Evolutionary conservation across 345 rosid genomes (phyloP), one percentile per base, ranked within the genome.

Genomic region (Citrus hindsii): DNA sequence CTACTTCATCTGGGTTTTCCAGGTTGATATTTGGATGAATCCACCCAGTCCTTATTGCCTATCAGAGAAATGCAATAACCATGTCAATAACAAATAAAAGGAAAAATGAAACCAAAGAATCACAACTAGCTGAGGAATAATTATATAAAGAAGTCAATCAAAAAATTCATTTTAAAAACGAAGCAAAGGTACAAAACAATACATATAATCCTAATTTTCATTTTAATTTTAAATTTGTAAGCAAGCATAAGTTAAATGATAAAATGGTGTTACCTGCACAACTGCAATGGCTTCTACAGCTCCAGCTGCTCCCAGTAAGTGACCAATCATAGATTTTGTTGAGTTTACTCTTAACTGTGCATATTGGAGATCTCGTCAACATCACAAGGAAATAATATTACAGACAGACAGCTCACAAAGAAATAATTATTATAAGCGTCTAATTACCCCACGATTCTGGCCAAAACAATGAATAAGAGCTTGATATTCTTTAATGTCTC

Each of bases 41-140:
- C 97, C 98, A 95, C 56, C 99, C 98, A 13, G 96, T 93, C 70
- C 84, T 82, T 90, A 95, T 95, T 76, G 99, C 99, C 98, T 95
- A 79, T 48, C 67, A 66, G 69, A 51, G 62, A 68, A 71, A 76
- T 25, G 72, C 60, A 71, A 79, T 62, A 81, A 46, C 33, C 51
- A 66, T 22, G 61, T 68, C 32, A 69, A 42, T 30, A 35, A 59
- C 19, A 40, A 71, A 32, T 13, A 28, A 56, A 63, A 7, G 32
- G 53, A 66, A 19, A 6, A 55, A 67, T 46, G 10, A 60, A 68
- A 53, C 18, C 9, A 46, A 9, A 62, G 21, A 67, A 18, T 14
- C 35, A 22, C 48, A 16, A 56, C 19, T 19, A 38, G 42, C 12
- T 38, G 42, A 74, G 10, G 1, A 48, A 22, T 51, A 37, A 37